A percentile compares a stretch with the other conserved stretches of the same genome.
Evolutionary conservation across 139 green algal species (phyloP).

Genomic region (Chloropicon primus): DNA sequence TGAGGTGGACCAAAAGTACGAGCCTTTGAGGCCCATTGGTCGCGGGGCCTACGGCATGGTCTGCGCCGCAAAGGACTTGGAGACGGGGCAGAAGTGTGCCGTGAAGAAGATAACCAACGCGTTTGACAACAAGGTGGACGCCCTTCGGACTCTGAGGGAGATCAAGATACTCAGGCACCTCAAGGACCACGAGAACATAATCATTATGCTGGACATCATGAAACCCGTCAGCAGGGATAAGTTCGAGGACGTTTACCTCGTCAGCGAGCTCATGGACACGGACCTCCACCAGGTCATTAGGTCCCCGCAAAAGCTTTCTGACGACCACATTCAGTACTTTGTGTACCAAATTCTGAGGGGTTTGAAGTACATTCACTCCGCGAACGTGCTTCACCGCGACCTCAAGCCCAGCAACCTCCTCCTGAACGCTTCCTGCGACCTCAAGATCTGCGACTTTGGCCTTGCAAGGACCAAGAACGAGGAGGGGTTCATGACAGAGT

Average conservation of each 20-base stretch:
- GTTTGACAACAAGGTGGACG: slow-evolving; percentile 92
- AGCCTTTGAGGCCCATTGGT: slow-evolving; percentile 58
- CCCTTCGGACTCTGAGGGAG: slow-evolving; percentile 80
- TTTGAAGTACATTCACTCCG: slow-evolving; percentile 11
- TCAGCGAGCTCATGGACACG: slow-evolving; percentile 99
- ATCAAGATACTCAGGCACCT: slow-evolving; percentile 81
- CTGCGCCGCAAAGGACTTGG: slow-evolving; percentile 70
- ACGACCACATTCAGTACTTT: slow-evolving; percentile 99
- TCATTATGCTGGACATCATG: slow-evolving; percentile 62
- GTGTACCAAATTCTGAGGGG: slow-evolving; percentile 66
- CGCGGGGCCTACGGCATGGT: slow-evolving; percentile 97
- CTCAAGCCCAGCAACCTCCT: slow-evolving; percentile 95
- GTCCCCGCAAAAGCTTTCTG: slow-evolving; percentile 75
- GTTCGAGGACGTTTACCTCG: slow-evolving; percentile 93
- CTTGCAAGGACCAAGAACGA: slow-evolving; percentile 64
- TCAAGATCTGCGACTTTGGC: slow-evolving; percentile 98
- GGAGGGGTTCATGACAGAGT: slow-evolving; percentile 87
- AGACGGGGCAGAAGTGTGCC: slow-evolving; percentile 64
- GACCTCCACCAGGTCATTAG: slow-evolving; percentile 99
- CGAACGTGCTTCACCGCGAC: slow-evolving; percentile 86
- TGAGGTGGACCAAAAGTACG: slow-evolving; percentile 4
- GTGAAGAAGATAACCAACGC: slow-evolving; percentile 96
- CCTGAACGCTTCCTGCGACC: slow-evolving; percentile 90
- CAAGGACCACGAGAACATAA: slow-evolving; percentile 68
- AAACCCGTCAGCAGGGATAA: slow-evolving; percentile 26